Percentiles rank a stretch among this genome's conserved stretches.
These are phyloP conservation scores for Hypoxylon perforatum DNA, from an alignment of 495 filamentous ascomycete species.

Conservation along the genomic window DNA sequence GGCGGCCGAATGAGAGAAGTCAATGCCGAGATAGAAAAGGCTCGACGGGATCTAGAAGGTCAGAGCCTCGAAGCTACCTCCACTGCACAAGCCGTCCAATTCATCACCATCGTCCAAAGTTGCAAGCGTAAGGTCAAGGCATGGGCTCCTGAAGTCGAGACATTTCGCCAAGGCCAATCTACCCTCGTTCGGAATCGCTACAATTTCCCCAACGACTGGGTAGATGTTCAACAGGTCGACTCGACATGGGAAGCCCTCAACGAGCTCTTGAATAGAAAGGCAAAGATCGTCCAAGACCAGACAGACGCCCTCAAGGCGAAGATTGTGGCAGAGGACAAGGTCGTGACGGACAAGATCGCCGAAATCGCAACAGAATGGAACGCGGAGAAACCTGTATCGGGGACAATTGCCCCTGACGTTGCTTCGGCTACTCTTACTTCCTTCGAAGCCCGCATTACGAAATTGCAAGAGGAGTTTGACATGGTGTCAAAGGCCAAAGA, in stretches of 20 bases:
- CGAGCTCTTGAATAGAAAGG: constrained; percentile 87
- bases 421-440: constrained; percentile 80
- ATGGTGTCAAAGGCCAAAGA: constrained; percentile 98
- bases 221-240: constrained; percentile 92
- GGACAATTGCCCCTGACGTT: constrained; percentile 86
- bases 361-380: constrained; percentile 89
- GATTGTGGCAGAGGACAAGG: constrained; percentile 91
- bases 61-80: constrained; percentile 92
- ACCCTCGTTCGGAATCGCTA: constrained; percentile 89
- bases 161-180: constrained; percentile 93
- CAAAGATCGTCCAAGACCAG: constrained; percentile 94
- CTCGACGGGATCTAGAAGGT: constrained; percentile 85
- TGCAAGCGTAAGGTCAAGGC: constrained; percentile 91
- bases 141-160: constrained; percentile 95
- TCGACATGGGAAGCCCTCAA: constrained; percentile 91
- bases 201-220: constrained; percentile 92
- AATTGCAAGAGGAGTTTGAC: constrained; percentile 84
- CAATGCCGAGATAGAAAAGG: constrained; percentile 86
- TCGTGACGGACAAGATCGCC: constrained; percentile 85
- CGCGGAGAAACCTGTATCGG: constrained; percentile 95
- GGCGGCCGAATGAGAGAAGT: constrained; percentile 92
- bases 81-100: constrained; percentile 94
- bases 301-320: constrained; percentile 95
- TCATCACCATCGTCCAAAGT: constrained; percentile 96
- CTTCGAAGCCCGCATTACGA: constrained; percentile 84